A percentile compares a stretch with the other conserved stretches of the same genome.
Conservation (phyloP, 83 land plant species). For the Picea mariana region DNA sequence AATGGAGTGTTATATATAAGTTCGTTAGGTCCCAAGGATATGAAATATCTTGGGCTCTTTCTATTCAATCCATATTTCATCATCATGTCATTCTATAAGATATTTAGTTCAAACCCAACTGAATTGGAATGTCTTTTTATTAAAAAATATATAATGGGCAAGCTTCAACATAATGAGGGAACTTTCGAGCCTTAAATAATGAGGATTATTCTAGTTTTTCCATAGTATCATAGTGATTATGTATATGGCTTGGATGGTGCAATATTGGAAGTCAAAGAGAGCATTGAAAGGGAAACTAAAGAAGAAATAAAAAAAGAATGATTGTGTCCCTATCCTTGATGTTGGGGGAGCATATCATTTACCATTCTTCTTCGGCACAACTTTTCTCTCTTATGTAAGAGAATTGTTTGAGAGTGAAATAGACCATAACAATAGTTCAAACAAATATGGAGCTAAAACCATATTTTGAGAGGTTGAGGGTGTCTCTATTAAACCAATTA, state of each 20-base stretch:
- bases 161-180: slow-evolving; percentile 11
- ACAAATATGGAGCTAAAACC: too few species aligned
- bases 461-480: too few species aligned
- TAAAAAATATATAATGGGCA: slow-evolving; percentile 27
- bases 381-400: too few species aligned
- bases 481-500: slow-evolving; percentile 44
- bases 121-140: slow-evolving; percentile 41
- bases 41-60: slow-evolving; percentile 49
- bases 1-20: too few species aligned
- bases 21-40: slow-evolving; percentile 42
- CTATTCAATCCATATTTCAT: slow-evolving; percentile 42
- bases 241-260: too few species aligned
- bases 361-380: too few species aligned
- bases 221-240: too few species aligned
- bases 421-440: too few species aligned
- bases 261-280: too few species aligned
- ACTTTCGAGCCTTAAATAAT: slow-evolving; percentile 22
- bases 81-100: slow-evolving; percentile 36
- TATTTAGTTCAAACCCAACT: slow-evolving; percentile 30
- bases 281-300: too few species aligned
- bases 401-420: too few species aligned
- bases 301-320: not conserved
- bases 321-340: slow-evolving; percentile 2
- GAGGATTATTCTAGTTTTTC: slow-evolving; percentile 13
- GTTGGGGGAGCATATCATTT: not conserved